Percentiles rank a stretch among this genome's conserved stretches.
Evolutionary conservation across 2,329 filamentous ascomycete genomes (phyloP).

Genomic region (Corynespora cassiicola): DNA sequence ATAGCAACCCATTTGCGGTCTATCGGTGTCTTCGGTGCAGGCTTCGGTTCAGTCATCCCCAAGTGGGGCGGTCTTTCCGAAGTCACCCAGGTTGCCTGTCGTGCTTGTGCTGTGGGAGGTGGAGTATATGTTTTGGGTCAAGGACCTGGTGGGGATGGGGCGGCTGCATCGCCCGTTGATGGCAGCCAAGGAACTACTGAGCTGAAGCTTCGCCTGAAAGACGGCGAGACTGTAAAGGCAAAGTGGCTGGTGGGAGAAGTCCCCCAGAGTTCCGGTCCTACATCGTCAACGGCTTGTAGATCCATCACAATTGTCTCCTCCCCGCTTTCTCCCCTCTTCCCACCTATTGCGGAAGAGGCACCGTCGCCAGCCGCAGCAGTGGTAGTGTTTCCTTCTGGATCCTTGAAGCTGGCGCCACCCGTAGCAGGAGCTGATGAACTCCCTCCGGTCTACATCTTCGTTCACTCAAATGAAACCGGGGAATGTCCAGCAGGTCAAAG

Average conservation of each 20-base stretch:
- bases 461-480: constrained; percentile 89
- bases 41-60: constrained; percentile 87
- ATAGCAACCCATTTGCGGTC: constrained; percentile 84
- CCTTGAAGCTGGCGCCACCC: constrained; percentile 57
- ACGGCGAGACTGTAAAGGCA: constrained; percentile 64
- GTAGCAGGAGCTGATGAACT: constrained; percentile 22
- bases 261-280: too few species aligned
- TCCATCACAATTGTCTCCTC: constrained; percentile 75
- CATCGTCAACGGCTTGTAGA: constrained; percentile 57
- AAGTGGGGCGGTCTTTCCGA: constrained; percentile 94
- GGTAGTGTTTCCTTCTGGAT: constrained; percentile 67
- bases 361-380: constrained; percentile 77
- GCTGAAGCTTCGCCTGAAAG: constrained; percentile 61
- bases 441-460: constrained; percentile 65
- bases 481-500: constrained; percentile 89
- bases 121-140: constrained; percentile 86
- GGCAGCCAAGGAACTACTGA: constrained; percentile 9
- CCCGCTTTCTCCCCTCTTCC: constrained; percentile 71
- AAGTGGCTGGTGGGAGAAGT: constrained; percentile 60
- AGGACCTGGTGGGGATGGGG: constrained; percentile 55
- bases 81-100: constrained; percentile 88
- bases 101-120: constrained; percentile 88
- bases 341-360: constrained; percentile 73
- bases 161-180: constrained; percentile 6
- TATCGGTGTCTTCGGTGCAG: constrained; percentile 84